Conservation (phyloP, 2,329 filamentous ascomycete species). For the Ascosphaera acerosa region DNA sequence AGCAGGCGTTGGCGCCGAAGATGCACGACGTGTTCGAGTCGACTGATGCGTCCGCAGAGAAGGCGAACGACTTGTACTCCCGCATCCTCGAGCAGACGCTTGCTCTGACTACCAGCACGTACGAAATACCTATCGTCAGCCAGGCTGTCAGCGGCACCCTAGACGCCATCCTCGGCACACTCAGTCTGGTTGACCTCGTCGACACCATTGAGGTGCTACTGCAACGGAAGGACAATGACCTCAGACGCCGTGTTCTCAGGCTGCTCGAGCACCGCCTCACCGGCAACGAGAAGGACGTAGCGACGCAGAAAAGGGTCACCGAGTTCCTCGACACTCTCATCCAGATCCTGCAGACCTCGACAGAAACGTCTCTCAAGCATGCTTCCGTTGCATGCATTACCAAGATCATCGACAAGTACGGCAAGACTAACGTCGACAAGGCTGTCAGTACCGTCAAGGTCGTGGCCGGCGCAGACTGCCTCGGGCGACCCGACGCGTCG, state of each 20-base stretch:
- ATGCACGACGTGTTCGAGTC: constrained; percentile 15
- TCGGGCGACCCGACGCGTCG: constrained; percentile 45
- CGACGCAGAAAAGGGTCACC: constrained; percentile 44
- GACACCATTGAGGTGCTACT: constrained; percentile 66
- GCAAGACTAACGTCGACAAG: constrained; percentile 62
- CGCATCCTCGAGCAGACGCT: constrained; percentile 40
- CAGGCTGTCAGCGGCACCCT: constrained; percentile 38
- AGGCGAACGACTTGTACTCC: constrained; percentile 42
- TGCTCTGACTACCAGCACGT: constrained; percentile 31
- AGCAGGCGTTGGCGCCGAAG: constrained; percentile 18
- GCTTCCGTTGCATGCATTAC: constrained; percentile 76
- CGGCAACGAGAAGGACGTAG: constrained; percentile 41
- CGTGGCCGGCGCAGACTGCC: constrained; percentile 49
- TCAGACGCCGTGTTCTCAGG: constrained; percentile 54
- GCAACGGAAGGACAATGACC: constrained; percentile 44
- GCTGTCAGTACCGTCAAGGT: constrained; percentile 51
- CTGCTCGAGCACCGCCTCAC: constrained; percentile 59
- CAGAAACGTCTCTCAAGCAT: constrained; percentile 52
- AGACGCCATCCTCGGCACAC: constrained; percentile 53
- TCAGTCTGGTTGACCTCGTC: constrained; percentile 73
- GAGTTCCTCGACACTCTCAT: constrained; percentile 59
- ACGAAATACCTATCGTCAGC: constrained; percentile 14
- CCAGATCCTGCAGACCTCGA: constrained; percentile 45
- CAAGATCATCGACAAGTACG: constrained; percentile 82
- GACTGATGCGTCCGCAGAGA: constrained; percentile 26